These are phyloP conservation scores for Diplocarpon mali DNA, from an alignment of 2,329 filamentous ascomycete genomes.

Conservation along the genomic window DNA sequence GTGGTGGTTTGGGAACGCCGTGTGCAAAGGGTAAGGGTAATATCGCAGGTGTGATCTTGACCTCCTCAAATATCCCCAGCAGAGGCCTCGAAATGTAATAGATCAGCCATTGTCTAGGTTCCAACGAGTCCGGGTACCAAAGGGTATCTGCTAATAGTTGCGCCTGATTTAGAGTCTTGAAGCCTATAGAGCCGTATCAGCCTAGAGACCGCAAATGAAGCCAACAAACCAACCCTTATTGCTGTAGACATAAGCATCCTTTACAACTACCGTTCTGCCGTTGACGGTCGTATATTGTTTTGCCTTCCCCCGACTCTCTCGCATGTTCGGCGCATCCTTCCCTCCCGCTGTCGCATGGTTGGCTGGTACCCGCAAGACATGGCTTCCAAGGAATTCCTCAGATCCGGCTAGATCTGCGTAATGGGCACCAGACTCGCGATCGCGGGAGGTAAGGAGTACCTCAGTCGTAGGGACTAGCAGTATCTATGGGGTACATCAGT, in stretches of 20 bases:
- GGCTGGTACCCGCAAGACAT: conserved; percentile 77
- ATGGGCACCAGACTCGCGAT: conserved; percentile 68
- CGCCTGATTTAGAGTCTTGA: conserved; percentile 83
- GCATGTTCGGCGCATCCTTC: conserved; percentile 55
- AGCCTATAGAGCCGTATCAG: conserved; percentile 46
- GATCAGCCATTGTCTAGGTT: conserved; percentile 87
- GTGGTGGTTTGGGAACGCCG: conserved; percentile 17
- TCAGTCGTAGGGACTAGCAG: conserved; percentile 91
- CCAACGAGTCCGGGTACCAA: conserved; percentile 82
- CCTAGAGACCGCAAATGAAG: conserved; percentile 4
- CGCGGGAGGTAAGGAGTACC: conserved; percentile 75
- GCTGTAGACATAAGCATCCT: conserved; percentile 85
- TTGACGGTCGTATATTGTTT: conserved; percentile 92
- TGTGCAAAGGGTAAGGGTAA: conserved; percentile 35
- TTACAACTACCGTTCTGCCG: conserved; percentile 84
- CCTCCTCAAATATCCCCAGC: conserved; percentile 70
- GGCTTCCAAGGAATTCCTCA: conserved; percentile 92
- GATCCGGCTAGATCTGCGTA: conserved; percentile 74
- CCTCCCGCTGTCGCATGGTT: conserved; percentile 38
- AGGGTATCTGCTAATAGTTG: conserved; percentile 74
- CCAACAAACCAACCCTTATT: conserved; percentile 65
- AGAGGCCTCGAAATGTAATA: conserved; percentile 92
- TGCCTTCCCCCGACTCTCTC: conserved; percentile 84
- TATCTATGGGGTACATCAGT: conserved; percentile 38
- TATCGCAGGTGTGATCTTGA: conserved; percentile 57